Evolutionary conservation across 1,139 yeast species (phyloP), one percentile per base, ranked within the genome.

Genomic region (Diutina mesorugosa): DNA sequence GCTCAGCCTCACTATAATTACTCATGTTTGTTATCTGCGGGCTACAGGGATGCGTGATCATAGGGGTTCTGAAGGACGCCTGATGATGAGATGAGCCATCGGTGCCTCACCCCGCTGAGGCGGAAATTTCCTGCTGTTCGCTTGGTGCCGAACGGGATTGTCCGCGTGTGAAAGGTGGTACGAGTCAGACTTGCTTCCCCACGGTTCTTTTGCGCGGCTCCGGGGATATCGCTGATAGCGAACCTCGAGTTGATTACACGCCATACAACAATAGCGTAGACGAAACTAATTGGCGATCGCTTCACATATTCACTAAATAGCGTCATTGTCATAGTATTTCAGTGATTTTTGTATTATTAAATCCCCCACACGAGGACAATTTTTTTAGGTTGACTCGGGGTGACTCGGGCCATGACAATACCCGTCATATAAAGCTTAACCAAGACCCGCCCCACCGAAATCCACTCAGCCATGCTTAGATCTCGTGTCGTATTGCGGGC

Each of bases 401-500:
- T 45, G 47, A 45, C 47, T 45, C 47, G 18, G 47, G 26, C 6
- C 47, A 45, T 14, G 8, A 45, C 10, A 18, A 18, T 6, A 35
- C n/a, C 14, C 41, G 41, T 12, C 41, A 45, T 45, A 45, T 45
- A 45, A 45, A 45, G 47, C 8, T 35, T 45, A 45, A 18, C 47
- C 26, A 6, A 9, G 47, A 6, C 26, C 47, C 26, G 47, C 47
- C 18, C 18, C 47, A 45, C 47, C 47, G 26, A 5, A 10, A 6
- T 18, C 41, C 41, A 9, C 41, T 10, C 41, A n/a, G 26, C 26
- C 26, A 47, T 47, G 51, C 51, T 47, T 47, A 47, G 51, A 47
- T 28, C 51, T 47, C 51, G 51, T 47, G 51, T 47, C n/a, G 51
- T 47, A 4, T 47, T 47, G 30, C 51, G 51, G 38, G 8, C 51